phyloP scores from a whole-genome alignment of 495 filamentous ascomycete species.

The Thermothielavioides terrestris region DNA sequence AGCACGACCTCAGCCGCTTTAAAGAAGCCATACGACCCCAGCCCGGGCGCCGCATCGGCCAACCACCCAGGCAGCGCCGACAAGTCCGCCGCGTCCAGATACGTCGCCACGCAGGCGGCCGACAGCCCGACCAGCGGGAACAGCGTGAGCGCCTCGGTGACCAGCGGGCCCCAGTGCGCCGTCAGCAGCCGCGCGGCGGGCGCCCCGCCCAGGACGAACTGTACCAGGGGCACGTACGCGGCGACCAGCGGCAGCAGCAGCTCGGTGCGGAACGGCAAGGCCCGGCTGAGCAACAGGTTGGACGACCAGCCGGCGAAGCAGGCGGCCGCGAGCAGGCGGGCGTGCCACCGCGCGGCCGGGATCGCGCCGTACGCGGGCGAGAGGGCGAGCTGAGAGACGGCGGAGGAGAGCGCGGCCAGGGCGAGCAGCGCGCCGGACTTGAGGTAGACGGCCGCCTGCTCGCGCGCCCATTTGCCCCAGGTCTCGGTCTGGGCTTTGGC shows the following conservation, averaged over 20 bases:
- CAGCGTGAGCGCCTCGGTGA: constrained; percentile 63
- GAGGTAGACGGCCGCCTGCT: constrained; percentile 35
- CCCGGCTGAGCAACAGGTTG: constrained; percentile 42
- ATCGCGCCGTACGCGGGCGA: constrained; percentile 82
- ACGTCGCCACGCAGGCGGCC: constrained; percentile 53
- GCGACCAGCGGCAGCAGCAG: constrained; percentile 73
- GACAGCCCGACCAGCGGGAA: constrained; percentile 65
- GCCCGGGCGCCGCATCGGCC: constrained; percentile 48
- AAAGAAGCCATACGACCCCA: constrained; percentile 58
- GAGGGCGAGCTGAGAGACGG: constrained; percentile 63
- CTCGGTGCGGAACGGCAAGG: constrained; percentile 43
- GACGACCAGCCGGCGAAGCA: constrained; percentile 54
- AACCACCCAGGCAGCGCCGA: constrained; percentile 44
- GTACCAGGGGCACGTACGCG: constrained; percentile 61
- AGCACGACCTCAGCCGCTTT: constrained; percentile 47
- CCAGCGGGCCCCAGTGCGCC: constrained; percentile 58
- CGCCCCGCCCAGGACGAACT: constrained; percentile 56
- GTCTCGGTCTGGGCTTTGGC: constrained; percentile 43
- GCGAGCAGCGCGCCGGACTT: constrained; percentile 43
- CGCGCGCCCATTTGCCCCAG: constrained; percentile 23
- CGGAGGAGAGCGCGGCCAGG: constrained; percentile 64
- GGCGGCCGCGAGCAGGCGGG: constrained; percentile 52
- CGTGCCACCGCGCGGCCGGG: constrained; percentile 63
- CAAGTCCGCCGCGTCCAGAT: constrained; percentile 54
- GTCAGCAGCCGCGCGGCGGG: constrained; percentile 60